These are phyloP conservation scores for Ocimum tenuiflorum DNA, from an alignment of 257 asterid species.

Conservation along the genomic window DNA sequence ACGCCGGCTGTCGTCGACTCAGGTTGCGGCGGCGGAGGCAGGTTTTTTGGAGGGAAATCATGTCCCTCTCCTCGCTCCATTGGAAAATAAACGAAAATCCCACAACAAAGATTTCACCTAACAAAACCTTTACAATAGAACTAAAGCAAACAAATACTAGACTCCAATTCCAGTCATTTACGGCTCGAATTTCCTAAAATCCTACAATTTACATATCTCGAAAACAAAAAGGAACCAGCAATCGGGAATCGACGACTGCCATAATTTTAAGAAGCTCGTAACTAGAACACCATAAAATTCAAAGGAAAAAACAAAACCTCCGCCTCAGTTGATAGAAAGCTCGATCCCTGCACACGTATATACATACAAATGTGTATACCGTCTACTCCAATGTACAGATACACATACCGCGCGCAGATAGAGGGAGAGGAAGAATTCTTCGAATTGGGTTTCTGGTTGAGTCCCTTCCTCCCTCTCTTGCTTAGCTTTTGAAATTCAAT, in stretches of 20 bases:
- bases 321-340: conserved; percentile 18
- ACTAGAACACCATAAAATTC: conserved; percentile 25
- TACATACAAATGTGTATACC: conserved; percentile 3
- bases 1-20: conserved; percentile 36
- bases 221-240: conserved; percentile 4
- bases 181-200: not conserved
- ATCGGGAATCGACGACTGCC: conserved; percentile 12
- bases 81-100: conserved; percentile 12
- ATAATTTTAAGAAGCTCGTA: conserved; percentile 24
- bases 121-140: not conserved
- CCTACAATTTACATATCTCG: not conserved
- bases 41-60: conserved; percentile 53
- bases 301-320: conserved; percentile 15
- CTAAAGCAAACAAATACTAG: not conserved
- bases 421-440: conserved; percentile 19
- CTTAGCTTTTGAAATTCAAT: conserved; percentile 57
- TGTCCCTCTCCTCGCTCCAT: conserved; percentile 74
- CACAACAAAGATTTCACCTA: conserved; percentile 12
- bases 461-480: conserved; percentile 61
- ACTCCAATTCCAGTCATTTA: conserved; percentile 2
- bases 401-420: conserved; percentile 1
- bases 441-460: conserved; percentile 19
- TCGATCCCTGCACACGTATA: conserved; percentile 18
- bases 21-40: conserved; percentile 29
- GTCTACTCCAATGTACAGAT: conserved; percentile 7